Percentiles rank a stretch among this genome's conserved stretches.
Evolutionary conservation across 164 flowering plant genomes (phyloP).

Genomic region (Stephania cephalantha): DNA sequence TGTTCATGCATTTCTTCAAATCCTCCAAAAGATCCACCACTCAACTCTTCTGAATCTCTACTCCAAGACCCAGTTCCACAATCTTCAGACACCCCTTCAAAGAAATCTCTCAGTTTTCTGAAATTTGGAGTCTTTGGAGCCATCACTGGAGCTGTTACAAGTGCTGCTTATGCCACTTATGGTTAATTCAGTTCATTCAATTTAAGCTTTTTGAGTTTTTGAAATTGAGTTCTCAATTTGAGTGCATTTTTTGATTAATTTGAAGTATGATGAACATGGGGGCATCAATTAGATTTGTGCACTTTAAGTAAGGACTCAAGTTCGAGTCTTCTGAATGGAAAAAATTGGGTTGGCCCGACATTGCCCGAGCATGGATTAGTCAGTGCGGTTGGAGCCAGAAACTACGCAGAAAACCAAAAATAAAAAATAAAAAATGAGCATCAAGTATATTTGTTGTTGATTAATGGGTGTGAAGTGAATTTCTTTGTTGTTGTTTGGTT

Average conservation of each 20-base stretch:
- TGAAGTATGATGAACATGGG: background rate
- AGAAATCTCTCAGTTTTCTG: slow-evolving; percentile 36
- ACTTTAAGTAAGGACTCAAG: too few relatives aligned
- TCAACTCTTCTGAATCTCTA: slow-evolving; percentile 25
- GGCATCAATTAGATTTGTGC: background rate
- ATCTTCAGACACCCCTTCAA: slow-evolving; percentile 9
- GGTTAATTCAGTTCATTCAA: slow-evolving; percentile 28
- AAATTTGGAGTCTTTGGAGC: slow-evolving; percentile 33
- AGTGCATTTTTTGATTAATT: background rate
- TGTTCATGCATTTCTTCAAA: slow-evolving; percentile 20
- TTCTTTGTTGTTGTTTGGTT: background rate
- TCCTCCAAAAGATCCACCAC: slow-evolving; percentile 28
- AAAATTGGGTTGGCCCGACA: too few relatives aligned
- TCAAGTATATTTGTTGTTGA: background rate
- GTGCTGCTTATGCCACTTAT: slow-evolving; percentile 51
- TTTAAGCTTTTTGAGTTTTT: background rate
- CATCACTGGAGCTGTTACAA: slow-evolving; percentile 41
- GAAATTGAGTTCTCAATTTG: background rate
- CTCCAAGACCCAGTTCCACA: slow-evolving; percentile 19
- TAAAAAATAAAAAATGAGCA: too few relatives aligned
- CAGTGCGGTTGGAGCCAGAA: too few relatives aligned
- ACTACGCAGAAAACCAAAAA: too few relatives aligned
- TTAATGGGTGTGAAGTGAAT: background rate
- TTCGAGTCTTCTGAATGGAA: too few relatives aligned
- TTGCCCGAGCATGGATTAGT: too few relatives aligned